Percentiles rank a stretch among this genome's conserved stretches.
These are phyloP conservation scores for Macroventuria anomochaeta DNA, from an alignment of 2,329 filamentous ascomycete genomes.

Conservation along the genomic window DNA sequence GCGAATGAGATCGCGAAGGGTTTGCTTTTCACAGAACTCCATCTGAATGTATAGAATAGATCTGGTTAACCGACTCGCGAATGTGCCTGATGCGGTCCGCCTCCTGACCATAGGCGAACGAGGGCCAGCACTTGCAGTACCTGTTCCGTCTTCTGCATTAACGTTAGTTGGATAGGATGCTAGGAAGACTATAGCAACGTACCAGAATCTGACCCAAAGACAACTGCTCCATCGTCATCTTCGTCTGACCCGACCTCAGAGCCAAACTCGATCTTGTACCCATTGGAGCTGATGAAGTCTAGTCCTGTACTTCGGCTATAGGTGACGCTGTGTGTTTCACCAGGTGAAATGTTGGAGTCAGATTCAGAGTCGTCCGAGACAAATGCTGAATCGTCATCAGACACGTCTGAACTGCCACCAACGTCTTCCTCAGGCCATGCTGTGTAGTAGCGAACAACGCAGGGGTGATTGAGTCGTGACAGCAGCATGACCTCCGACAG, in stretches of 20 bases:
- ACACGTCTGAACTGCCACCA: conserved; percentile 52
- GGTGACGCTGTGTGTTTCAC: conserved; percentile 52
- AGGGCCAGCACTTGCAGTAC: conserved; percentile 38
- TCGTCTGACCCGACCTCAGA: conserved; percentile 60
- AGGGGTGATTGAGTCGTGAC: conserved; percentile 90
- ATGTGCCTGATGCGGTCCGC: conserved; percentile 55
- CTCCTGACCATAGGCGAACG: conserved; percentile 45
- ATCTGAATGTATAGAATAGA: conserved; percentile 96
- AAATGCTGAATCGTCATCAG: conserved; percentile 40
- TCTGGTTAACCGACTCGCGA: conserved; percentile 60
- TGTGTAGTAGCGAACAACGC: conserved; percentile 88
- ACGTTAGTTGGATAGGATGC: conserved; percentile 15
- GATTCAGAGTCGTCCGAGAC: conserved; percentile 35
- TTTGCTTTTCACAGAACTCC: conserved; percentile 97
- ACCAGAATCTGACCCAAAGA: conserved; percentile 50
- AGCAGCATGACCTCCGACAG: conserved; percentile 85
- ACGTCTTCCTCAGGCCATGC: conserved; percentile 86
- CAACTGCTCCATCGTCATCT: conserved; percentile 39
- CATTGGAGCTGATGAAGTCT: conserved; percentile 91
- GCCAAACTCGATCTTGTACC: conserved; percentile 78
- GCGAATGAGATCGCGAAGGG: conserved; percentile 84
- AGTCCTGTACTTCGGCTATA: conserved; percentile 77
- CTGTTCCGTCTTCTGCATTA: conserved; percentile 55
- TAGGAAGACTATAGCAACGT: conserved; percentile 3
- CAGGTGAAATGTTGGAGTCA: conserved; percentile 36